These are phyloP conservation scores for Lasiodiplodia hormozganensis DNA, from an alignment of 2,329 filamentous ascomycete species.

Conservation along the genomic window DNA sequence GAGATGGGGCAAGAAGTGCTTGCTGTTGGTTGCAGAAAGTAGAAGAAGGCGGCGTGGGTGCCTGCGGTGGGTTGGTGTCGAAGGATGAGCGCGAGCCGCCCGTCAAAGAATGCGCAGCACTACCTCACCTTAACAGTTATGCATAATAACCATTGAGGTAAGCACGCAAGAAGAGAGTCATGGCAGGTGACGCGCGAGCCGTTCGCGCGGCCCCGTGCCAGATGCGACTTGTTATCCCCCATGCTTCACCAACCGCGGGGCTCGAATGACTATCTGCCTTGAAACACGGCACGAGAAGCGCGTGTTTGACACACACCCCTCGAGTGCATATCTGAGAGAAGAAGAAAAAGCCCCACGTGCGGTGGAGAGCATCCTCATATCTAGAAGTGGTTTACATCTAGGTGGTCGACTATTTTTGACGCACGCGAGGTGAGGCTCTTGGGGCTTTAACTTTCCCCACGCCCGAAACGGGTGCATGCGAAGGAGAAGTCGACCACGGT, in stretches of 20 bases:
- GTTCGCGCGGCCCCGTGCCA: neutral
- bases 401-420: neutral
- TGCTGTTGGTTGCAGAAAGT: neutral
- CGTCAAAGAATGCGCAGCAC: neutral
- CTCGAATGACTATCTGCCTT: neutral
- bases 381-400: neutral
- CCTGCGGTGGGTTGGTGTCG: neutral
- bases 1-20: neutral
- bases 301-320: neutral
- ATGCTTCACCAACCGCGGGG: neutral
- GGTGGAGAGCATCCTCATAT: neutral
- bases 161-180: neutral
- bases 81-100: neutral
- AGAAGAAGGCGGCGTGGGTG: neutral
- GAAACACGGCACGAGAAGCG: neutral
- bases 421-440: neutral
- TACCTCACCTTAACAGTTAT: neutral
- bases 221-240: neutral
- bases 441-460: too few relatives aligned
- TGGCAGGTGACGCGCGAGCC: constrained; percentile 3
- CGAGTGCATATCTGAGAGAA: neutral
- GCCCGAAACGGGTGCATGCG: too few relatives aligned
- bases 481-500: too few relatives aligned
- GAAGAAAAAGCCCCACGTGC: neutral
- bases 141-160: neutral